Evolutionary conservation across 345 rosid genomes (phyloP).

Genomic region (Hevea brasiliensis): DNA sequence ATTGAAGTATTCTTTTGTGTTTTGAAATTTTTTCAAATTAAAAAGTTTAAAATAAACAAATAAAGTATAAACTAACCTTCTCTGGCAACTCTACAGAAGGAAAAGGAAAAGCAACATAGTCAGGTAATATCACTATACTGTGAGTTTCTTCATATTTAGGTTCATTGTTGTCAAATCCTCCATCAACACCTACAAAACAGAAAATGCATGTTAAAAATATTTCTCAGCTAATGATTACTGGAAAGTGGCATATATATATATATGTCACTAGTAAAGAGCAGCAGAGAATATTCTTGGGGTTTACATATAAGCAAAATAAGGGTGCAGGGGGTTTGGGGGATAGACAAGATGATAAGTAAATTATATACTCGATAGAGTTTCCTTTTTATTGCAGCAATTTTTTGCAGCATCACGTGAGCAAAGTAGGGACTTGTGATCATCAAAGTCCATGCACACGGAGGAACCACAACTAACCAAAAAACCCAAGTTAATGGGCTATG

Average conservation of each 20-base stretch:
- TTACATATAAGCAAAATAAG: no score
- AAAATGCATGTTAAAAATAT: constrained; percentile 9
- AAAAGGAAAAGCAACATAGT: constrained; percentile 63
- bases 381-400: no score
- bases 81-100: constrained; percentile 97
- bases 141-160: constrained; percentile 76
- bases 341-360: no score
- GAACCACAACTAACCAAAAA: neutral
- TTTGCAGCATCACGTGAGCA: neutral
- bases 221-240: neutral
- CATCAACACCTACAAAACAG: constrained; percentile 68
- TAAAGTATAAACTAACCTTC: constrained; percentile 54
- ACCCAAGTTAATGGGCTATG: neutral
- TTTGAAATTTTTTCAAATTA: neutral
- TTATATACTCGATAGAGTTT: no score
- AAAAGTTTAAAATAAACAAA: neutral
- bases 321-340: no score
- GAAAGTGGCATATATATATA: no score
- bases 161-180: constrained; percentile 90
- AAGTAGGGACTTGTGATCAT: neutral
- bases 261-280: neutral
- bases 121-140: constrained; percentile 73
- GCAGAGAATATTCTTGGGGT: neutral
- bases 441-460: neutral
- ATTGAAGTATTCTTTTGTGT: neutral